A percentile compares a stretch with the other conserved stretches of the same genome.
Evolutionary conservation across 768 basidiomycete genomes (phyloP).

Genomic region (Tylopilus plumbeoviolaceoides): DNA sequence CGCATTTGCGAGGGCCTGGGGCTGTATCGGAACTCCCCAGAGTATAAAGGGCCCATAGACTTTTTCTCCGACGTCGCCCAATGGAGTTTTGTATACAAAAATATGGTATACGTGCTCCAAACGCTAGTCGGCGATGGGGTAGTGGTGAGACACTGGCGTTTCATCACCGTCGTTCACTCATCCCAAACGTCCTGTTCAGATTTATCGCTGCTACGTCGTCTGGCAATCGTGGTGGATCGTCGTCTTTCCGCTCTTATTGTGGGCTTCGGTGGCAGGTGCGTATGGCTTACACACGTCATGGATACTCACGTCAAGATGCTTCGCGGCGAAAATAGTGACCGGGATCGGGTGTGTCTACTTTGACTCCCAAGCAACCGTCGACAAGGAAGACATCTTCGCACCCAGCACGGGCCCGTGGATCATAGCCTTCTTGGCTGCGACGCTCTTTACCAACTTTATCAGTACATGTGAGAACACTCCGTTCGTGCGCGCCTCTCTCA

Average conservation of each 20-base stretch:
- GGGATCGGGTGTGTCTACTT: constrained; percentile 16
- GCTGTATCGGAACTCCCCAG: no score
- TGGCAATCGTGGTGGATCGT: constrained; percentile 22
- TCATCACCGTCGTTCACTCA: neutral
- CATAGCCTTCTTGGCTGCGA: constrained; percentile 19
- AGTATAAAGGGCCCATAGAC: neutral
- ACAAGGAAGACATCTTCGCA: constrained; percentile 14
- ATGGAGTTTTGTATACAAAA: no score
- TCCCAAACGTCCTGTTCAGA: constrained; percentile 4
- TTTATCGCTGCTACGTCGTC: constrained; percentile 27
- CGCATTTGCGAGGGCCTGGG: no score
- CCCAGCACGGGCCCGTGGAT: constrained; percentile 19
- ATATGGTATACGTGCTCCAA: no score
- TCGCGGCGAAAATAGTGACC: constrained; percentile 4
- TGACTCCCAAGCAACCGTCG: constrained; percentile 5
- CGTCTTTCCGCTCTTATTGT: constrained; percentile 8
- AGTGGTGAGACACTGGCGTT: constrained; percentile 1
- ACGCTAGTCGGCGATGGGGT: no score
- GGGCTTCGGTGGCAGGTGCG: constrained; percentile 11
- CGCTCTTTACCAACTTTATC: constrained; percentile 20
- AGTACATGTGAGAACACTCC: constrained; percentile 13
- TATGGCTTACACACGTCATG: neutral
- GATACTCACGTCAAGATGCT: neutral
- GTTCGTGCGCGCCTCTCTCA: neutral
- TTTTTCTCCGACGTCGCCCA: no score